A percentile compares a stretch with the other conserved stretches of the same genome.
Conservation (phyloP, 208 protist genomes). For the Leishmania turanica region DNA sequence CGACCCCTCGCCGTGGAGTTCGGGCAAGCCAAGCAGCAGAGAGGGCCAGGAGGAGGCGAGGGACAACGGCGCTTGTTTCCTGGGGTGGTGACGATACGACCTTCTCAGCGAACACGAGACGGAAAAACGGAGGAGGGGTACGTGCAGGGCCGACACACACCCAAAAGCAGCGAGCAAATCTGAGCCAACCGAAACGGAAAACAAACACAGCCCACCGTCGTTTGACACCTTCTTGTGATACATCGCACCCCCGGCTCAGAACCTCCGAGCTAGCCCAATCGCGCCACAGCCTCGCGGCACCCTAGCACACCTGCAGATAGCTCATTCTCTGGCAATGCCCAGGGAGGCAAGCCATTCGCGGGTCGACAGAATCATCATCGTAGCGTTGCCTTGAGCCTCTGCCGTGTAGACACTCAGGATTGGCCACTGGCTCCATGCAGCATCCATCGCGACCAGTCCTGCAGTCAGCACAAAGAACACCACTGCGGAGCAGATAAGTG, state of each 20-base stretch:
- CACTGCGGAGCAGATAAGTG: not conserved
- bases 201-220: not conserved
- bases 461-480: constrained; percentile 1
- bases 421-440: constrained; percentile 6
- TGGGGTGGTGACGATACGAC: not conserved
- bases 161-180: not conserved
- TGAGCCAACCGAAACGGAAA: no score
- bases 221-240: not conserved
- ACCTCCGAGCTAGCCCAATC: not conserved
- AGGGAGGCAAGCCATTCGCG: not conserved
- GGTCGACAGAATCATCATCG: not conserved
- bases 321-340: not conserved
- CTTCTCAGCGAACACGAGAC: not conserved
- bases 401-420: not conserved
- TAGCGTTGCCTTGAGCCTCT: not conserved
- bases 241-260: not conserved
- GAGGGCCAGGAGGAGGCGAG: not conserved
- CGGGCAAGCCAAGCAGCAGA: not conserved
- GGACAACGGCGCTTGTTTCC: not conserved
- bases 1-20: not conserved
- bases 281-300: not conserved
- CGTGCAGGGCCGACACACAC: not conserved
- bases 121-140: not conserved
- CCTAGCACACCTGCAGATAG: not conserved
- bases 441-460: constrained; percentile 6